Evolutionary conservation across 1,139 yeast species (phyloP).

Genomic region (Pichia sp.): DNA sequence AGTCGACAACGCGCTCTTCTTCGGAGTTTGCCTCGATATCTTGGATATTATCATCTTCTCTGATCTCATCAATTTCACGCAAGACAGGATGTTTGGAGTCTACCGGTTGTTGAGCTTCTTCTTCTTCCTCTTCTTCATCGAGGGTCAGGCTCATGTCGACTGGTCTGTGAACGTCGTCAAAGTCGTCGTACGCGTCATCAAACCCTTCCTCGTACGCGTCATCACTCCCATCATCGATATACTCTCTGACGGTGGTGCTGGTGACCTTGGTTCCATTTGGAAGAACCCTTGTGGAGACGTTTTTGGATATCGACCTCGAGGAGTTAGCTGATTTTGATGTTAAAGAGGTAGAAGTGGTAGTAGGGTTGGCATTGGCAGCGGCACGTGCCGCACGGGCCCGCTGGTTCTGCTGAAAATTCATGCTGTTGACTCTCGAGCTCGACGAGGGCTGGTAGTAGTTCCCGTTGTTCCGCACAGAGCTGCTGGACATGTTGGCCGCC

Average conservation of each 20-base stretch:
- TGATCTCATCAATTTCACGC: background rate
- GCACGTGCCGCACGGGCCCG: background rate
- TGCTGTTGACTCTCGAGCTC: slow-evolving; percentile 1
- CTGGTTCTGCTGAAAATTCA: background rate
- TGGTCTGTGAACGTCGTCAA: slow-evolving; percentile 12
- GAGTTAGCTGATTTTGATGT: background rate
- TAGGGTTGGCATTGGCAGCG: background rate
- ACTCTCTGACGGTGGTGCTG: slow-evolving; percentile 18
- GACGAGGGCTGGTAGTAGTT: background rate
- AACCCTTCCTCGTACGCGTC: slow-evolving; percentile 10
- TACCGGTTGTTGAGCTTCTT: background rate
- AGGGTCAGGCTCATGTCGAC: slow-evolving; percentile 14
- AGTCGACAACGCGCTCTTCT: too few relatives aligned
- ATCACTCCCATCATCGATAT: slow-evolving; percentile 10
- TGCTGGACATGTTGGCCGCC: slow-evolving; percentile 1
- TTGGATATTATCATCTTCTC: background rate
- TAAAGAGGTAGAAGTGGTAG: background rate
- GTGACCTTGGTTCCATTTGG: slow-evolving; percentile 19
- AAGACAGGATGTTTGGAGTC: background rate
- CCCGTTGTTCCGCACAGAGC: background rate
- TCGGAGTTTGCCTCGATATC: too few relatives aligned
- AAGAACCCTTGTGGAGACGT: slow-evolving; percentile 14
- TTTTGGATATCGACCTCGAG: slow-evolving; percentile 10
- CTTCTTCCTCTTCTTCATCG: slow-evolving; percentile 7
- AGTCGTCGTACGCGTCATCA: slow-evolving; percentile 18